Evolutionary conservation across 345 rosid genomes (phyloP).

Genomic region (Brassica rapa): DNA sequence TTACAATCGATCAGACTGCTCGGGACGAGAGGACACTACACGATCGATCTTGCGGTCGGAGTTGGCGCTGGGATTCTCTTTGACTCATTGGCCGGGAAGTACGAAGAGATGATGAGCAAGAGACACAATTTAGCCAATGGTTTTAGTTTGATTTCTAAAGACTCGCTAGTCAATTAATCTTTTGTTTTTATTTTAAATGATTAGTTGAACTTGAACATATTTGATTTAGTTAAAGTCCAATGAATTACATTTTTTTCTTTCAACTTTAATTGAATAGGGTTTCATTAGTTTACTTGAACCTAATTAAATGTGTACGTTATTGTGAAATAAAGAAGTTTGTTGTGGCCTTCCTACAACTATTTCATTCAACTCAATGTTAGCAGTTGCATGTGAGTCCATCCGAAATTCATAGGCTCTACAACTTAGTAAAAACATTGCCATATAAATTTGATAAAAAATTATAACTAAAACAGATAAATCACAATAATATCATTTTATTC

Average conservation of each 20-base stretch:
- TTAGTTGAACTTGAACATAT: slow-evolving; percentile 14
- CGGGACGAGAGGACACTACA: slow-evolving; percentile 86
- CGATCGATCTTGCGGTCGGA: slow-evolving; percentile 82
- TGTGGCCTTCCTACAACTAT: not conserved
- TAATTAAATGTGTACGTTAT: not conserved
- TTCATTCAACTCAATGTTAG: not conserved
- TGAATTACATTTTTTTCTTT: slow-evolving; percentile 17
- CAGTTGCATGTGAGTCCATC: not conserved
- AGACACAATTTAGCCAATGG: slow-evolving; percentile 22
- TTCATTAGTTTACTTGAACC: not conserved
- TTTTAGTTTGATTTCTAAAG: slow-evolving; percentile 33
- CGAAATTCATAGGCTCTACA: not conserved
- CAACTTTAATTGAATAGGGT: not conserved
- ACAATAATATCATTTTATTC: not conserved
- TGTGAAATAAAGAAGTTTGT: not conserved
- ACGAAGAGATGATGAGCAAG: slow-evolving; percentile 53
- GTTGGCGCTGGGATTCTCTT: slow-evolving; percentile 82
- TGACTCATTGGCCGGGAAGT: slow-evolving; percentile 79
- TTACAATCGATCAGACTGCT: slow-evolving; percentile 77
- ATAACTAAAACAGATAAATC: not conserved
- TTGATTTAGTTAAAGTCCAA: not conserved
- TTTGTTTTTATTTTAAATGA: not conserved
- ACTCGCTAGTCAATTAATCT: slow-evolving; percentile 23
- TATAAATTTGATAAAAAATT: not conserved
- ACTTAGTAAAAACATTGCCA: not conserved